phyloP scores from a whole-genome alignment of 192 early-diverging fungal species.

The Podila minutissima region DNA sequence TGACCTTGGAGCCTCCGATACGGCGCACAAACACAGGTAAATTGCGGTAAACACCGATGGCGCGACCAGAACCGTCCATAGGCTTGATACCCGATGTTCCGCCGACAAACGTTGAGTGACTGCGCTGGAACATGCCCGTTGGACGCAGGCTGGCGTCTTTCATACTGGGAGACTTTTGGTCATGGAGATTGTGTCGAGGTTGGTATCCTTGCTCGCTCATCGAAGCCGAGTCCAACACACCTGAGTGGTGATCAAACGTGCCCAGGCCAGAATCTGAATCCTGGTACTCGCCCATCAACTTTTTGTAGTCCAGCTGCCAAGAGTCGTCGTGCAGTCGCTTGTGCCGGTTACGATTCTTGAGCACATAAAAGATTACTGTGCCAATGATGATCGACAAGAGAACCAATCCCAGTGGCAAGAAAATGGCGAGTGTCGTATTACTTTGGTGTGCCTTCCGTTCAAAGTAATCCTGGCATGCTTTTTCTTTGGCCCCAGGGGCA shows the following conservation, averaged over 20 bases:
- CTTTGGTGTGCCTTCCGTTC: background rate
- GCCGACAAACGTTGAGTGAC: slow-evolving; percentile 47
- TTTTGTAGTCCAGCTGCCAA: slow-evolving; percentile 49
- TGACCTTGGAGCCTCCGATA: slow-evolving; percentile 35
- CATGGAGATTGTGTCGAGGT: background rate
- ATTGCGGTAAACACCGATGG: slow-evolving; percentile 48
- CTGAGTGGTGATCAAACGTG: background rate
- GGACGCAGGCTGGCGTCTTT: slow-evolving; percentile 7
- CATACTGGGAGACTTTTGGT: background rate
- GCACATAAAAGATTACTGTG: background rate
- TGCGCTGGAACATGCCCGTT: slow-evolving; percentile 31
- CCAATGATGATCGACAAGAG: background rate
- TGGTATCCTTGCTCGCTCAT: slow-evolving; percentile 4
- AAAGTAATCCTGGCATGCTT: slow-evolving; percentile 27
- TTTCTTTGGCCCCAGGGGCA: background rate
- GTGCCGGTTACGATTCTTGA: slow-evolving; percentile 22
- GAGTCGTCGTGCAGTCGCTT: slow-evolving; percentile 38
- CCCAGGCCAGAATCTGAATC: slow-evolving; percentile 21
- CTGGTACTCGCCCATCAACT: slow-evolving; percentile 39
- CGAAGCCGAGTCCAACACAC: background rate
- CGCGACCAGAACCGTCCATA: slow-evolving; percentile 36
- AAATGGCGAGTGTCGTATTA: slow-evolving; percentile 22
- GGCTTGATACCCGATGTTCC: slow-evolving; percentile 38
- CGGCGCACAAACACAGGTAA: slow-evolving; percentile 49
- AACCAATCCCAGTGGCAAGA: slow-evolving; percentile 26